phyloP scores from a whole-genome alignment of 164 flowering plant genomes.

The Buxus sempervirens region DNA sequence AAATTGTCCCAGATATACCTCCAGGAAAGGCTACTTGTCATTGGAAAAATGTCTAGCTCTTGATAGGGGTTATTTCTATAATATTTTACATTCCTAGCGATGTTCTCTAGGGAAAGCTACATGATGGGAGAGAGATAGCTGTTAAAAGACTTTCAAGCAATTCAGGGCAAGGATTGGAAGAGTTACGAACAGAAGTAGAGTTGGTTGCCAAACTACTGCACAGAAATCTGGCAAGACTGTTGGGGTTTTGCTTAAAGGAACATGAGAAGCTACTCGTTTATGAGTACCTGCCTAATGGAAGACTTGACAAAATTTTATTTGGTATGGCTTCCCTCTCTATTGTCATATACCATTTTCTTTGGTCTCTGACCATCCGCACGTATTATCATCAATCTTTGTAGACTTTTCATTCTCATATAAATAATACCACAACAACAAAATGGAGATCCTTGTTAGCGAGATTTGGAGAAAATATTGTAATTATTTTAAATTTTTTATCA shows the following conservation, averaged over 20 bases:
- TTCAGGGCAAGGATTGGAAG: slow-evolving; percentile 34
- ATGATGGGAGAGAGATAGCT: slow-evolving; percentile 33
- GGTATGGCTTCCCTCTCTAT: slow-evolving; percentile 10
- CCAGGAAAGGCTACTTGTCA: too few relatives aligned
- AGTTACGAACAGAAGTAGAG: slow-evolving; percentile 34
- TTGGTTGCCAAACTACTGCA: slow-evolving; percentile 45
- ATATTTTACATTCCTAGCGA: not conserved
- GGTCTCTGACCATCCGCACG: too few relatives aligned
- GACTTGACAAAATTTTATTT: slow-evolving; percentile 31
- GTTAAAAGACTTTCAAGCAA: slow-evolving; percentile 38
- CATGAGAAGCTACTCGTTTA: slow-evolving; percentile 39
- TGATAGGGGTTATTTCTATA: not conserved
- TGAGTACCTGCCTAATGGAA: slow-evolving; percentile 36
- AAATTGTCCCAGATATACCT: too few relatives aligned
- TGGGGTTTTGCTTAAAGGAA: too few relatives aligned
- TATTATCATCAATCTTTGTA: too few relatives aligned
- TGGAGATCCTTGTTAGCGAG: too few relatives aligned
- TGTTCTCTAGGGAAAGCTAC: slow-evolving; percentile 26
- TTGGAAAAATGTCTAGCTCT: too few relatives aligned
- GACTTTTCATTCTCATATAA: too few relatives aligned
- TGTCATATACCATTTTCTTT: too few relatives aligned
- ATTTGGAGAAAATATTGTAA: too few relatives aligned
- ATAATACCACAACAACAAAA: too few relatives aligned
- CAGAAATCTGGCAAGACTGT: slow-evolving; percentile 36
- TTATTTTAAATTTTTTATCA: too few relatives aligned